Percentiles rank a stretch among this genome's conserved stretches.
These are phyloP conservation scores for Vanrija sp. DNA, from an alignment of 1,284 basidiomycete genomes.

Conservation along the genomic window DNA sequence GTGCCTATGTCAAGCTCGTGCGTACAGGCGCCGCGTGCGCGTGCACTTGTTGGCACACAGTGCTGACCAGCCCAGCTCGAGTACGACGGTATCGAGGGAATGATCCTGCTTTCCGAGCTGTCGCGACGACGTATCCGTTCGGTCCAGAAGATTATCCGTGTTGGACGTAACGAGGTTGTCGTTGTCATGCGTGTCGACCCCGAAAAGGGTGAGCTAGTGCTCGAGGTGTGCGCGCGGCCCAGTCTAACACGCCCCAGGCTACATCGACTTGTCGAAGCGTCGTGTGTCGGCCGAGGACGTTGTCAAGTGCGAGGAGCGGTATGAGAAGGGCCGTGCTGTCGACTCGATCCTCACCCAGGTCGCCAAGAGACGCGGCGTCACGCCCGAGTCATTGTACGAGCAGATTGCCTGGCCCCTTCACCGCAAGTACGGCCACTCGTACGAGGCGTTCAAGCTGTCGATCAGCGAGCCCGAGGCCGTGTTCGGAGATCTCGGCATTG, in stretches of 20 bases:
- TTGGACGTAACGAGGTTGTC: slow-evolving; percentile 97
- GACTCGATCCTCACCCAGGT: slow-evolving; percentile 92
- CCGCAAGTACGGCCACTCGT: slow-evolving; percentile 88
- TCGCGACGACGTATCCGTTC: slow-evolving; percentile 94
- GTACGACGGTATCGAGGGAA: slow-evolving; percentile 98
- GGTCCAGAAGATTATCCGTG: slow-evolving; percentile 96
- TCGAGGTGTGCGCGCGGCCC: not conserved
- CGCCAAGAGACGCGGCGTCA: slow-evolving; percentile 69
- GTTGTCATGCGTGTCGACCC: slow-evolving; percentile 98
- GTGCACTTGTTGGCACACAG: not conserved
- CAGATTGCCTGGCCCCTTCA: slow-evolving; percentile 90
- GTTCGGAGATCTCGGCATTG: slow-evolving; percentile 65
- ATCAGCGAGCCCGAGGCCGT: slow-evolving; percentile 86
- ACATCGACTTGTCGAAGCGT: slow-evolving; percentile 98
- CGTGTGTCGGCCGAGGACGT: slow-evolving; percentile 99
- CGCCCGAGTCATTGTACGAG: slow-evolving; percentile 69
- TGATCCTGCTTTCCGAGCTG: slow-evolving; percentile 97
- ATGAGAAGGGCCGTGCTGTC: slow-evolving; percentile 95
- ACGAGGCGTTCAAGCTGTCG: slow-evolving; percentile 96
- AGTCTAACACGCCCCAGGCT: slow-evolving; percentile 58
- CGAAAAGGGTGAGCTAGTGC: slow-evolving; percentile 77
- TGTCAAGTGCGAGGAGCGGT: slow-evolving; percentile 95
- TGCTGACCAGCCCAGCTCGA: slow-evolving; percentile 63
- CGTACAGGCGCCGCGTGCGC: slow-evolving; percentile 41
- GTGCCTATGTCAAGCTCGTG: slow-evolving; percentile 96